Evolutionary conservation across 768 basidiomycete species (phyloP), one percentile per base, ranked within the genome.

Genomic region (Butyriboletus loyo): DNA sequence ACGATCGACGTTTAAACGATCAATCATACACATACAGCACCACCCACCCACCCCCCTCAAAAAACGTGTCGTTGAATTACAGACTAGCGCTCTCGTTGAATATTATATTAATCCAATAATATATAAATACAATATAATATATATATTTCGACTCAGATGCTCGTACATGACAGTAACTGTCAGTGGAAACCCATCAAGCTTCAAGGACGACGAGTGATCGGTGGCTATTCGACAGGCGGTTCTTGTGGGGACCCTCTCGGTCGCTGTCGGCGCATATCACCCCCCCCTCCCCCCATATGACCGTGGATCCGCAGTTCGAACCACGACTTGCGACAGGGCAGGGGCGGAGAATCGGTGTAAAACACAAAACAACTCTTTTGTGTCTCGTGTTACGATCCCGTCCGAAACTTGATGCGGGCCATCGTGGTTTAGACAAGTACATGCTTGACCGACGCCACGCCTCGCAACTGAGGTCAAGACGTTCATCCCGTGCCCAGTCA

Each of bases 251-350:
- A 52, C 21, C 28, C 28, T 31, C 19, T 17, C n/a, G n/a, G n/a
- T n/a, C n/a, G n/a, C n/a, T n/a, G n/a, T n/a, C n/a, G n/a, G n/a
- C n/a, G n/a, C n/a, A n/a, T n/a, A n/a, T n/a, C n/a, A n/a, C n/a
- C n/a, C n/a, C n/a, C n/a, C n/a, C n/a, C n/a, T n/a, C n/a, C n/a
- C n/a, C n/a, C n/a, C n/a, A 57, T 57, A 57, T 57, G 45, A 57
- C 36, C 56, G 56, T 57, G 49, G 55, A 47, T 42, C 55, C 56
- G 54, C 54, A 55, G 55, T 55, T 46, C 10, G 30, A 17, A n/a
- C 13, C 7, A 17, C 24, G 15, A 22, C 17, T 21, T 15, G 25
- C 49, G 31, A 28, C 52, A 39, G 31, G 38, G 14, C 31, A n/a
- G 24, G 13, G 35, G 39, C 24, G 19, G 19, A 22, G 24, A 27